Evolutionary conservation across 2,329 filamentous ascomycete species (phyloP), one percentile per base, ranked within the genome.

Genomic region (Amauroascus niger): DNA sequence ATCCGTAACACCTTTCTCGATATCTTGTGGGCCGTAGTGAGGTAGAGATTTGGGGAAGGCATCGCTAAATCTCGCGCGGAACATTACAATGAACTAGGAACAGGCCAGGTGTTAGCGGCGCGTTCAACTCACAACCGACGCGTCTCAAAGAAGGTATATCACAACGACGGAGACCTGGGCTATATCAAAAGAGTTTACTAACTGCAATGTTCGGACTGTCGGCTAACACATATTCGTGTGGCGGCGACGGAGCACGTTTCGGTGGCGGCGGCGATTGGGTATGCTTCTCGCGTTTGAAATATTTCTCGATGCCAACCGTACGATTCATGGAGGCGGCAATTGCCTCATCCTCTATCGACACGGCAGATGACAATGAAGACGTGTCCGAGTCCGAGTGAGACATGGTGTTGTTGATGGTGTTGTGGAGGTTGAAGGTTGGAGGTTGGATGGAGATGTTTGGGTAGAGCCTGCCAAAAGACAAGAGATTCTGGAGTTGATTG

Each of bases 141-240:
- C 66, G 65, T 54, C 41, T 46, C 24, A 18, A 50, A 18, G 51
- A 13, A 41, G 14, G 13, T 13, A 35, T 22, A 33, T 32, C 40
- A 16, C 39, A 40, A 20, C 13, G 4, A 14, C n/a, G 13, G 30
- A 30, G 47, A 45, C 6, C 11, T 13, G 28, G 41, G 30, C 26
- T 16, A 37, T 16, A 33, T 16, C 20, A 35, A 49, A 50, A 26
- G 49, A 60, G 58, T 26, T 45, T 56, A 87, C 90, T 72, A 79
- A 96, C 90, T 62, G 91, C 86, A 73, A 97, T 90, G 66, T 93
- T 86, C 58, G 86, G 80, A 69, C 95, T 95, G 69, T 97, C 91
- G 58, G 88, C 88, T 54, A 96, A 76, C 26, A 88, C 84, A 70
- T 86, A 87, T 76, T 95, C 88, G 69, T 96, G 91, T 7, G 88